Evolutionary conservation across 768 basidiomycete species (phyloP).

Genomic region (Exidia glandulosa): DNA sequence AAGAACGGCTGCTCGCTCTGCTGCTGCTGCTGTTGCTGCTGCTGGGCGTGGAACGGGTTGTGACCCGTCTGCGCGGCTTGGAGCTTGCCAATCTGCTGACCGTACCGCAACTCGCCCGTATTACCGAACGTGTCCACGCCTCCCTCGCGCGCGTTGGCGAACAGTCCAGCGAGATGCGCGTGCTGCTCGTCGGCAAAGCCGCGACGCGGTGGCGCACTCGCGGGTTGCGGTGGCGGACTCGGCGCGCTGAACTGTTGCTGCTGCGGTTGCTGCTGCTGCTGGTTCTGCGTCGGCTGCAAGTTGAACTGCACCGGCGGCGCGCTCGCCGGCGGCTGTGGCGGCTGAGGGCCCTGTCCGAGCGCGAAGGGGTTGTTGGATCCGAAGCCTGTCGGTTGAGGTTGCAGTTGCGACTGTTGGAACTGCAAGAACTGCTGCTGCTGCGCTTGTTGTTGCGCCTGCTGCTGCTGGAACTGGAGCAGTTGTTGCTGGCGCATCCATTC

Average conservation of each 20-base stretch:
- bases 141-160: slow-evolving; percentile 55
- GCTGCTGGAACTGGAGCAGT: slow-evolving; percentile 27
- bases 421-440: slow-evolving; percentile 32
- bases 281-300: slow-evolving; percentile 57
- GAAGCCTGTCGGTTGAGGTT: slow-evolving; percentile 63
- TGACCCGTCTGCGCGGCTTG: slow-evolving; percentile 28
- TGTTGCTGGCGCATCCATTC: slow-evolving; percentile 69
- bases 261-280: slow-evolving; percentile 18
- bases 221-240: slow-evolving; percentile 1
- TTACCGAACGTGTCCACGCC: slow-evolving; percentile 97
- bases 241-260: background rate
- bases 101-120: slow-evolving; percentile 57
- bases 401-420: slow-evolving; percentile 32
- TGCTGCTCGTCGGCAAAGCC: slow-evolving; percentile 52
- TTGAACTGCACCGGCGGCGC: slow-evolving; percentile 42
- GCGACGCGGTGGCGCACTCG: slow-evolving; percentile 26
- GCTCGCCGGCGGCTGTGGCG: slow-evolving; percentile 8
- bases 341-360: slow-evolving; percentile 19
- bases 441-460: slow-evolving; percentile 30
- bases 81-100: slow-evolving; percentile 39
- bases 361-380: slow-evolving; percentile 98
- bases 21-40: slow-evolving; percentile 42
- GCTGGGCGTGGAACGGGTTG: slow-evolving; percentile 59
- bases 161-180: slow-evolving; percentile 62
- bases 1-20: slow-evolving; percentile 69